Evolutionary conservation across 192 early-diverging fungal species (phyloP), one percentile per base, ranked within the genome.

Genomic region (Backusella circina): DNA sequence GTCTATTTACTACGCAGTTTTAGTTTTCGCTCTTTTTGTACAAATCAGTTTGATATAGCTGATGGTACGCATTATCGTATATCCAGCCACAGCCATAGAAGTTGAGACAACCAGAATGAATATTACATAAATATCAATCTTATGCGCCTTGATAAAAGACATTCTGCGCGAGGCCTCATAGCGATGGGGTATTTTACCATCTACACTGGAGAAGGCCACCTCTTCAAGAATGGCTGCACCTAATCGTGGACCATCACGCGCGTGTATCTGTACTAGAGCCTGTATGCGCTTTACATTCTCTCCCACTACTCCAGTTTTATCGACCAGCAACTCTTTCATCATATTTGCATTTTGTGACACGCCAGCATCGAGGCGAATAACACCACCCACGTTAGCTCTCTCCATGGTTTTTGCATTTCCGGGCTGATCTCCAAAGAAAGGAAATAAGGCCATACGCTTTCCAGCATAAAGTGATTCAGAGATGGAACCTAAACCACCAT

Each of bases 391-490:
- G 12, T 23, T 26, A 61, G 21, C 23, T 28, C 54, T 7, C 12
- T 61, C 23, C 54, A 61, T 13, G 23, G 26, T 28, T 28, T 61
- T 61, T 61, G 54, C 8, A 23, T 61, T 84, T 10, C 21, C 21
- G 13, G 70, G 71, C 33, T 84, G 77, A 50, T 79, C 80, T 7
- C 67, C 71, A 47, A 71, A 72, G 15, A 79, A 78, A 26, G 80
- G 83, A 28, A 67, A 76, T 18, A 73, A 30, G n/a, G 82, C 26
- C 69, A 82, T 65, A 0, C 67, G 80, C 10, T 38, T 75, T n/a
- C 74, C 71, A 28, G 64, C 35, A 66, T 71, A 82, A 10, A 84
- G 35, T 1, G 77, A 64, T 72, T 84, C 83, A 41, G 75, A 50
- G 10, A 76, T 2, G 13, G 80, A 82, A 5, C 47, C 66, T 12